A percentile compares a stretch with the other conserved stretches of the same genome.
phyloP scores from a whole-genome alignment of 129 eudicot species.

The Logfia minima region DNA sequence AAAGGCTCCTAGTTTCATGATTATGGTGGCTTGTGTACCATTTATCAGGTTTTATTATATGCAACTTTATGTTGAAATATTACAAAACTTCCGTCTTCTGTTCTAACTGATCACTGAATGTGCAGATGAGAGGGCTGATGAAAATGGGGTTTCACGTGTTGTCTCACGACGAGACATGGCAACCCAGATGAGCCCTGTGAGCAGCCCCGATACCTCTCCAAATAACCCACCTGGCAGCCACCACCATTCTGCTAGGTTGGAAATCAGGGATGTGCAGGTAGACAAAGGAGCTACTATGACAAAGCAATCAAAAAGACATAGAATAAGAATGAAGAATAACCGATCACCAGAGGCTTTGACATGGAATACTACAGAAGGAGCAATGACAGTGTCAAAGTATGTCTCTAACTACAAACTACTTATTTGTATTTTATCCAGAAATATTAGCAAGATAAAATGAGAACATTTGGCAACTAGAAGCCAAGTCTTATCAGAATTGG shows the following conservation, averaged over 20 bases:
- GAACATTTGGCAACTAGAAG: not conserved
- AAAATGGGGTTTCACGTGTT: constrained; percentile 45
- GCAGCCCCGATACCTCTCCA: constrained; percentile 56
- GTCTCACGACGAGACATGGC: constrained; percentile 83
- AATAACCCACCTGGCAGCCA: constrained; percentile 23
- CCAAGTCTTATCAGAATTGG: not conserved
- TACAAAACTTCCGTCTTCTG: not conserved
- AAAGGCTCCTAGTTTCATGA: not conserved
- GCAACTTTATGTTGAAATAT: not conserved
- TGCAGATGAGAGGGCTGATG: constrained; percentile 59
- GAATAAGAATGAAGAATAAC: constrained; percentile 34
- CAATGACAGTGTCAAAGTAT: constrained; percentile 66
- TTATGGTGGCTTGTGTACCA: not conserved
- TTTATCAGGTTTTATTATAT: not conserved
- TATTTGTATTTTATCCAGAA: not conserved
- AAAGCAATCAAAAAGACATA: constrained; percentile 41
- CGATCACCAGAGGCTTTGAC: constrained; percentile 37
- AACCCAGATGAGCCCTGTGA: constrained; percentile 82
- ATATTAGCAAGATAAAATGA: constrained; percentile 1
- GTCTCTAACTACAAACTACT: constrained; percentile 5
- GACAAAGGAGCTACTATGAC: constrained; percentile 61
- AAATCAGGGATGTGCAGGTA: constrained; percentile 86
- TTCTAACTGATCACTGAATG: constrained; percentile 19
- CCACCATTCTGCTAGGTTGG: constrained; percentile 49
- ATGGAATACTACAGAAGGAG: constrained; percentile 58